These are phyloP conservation scores for Xylaria sp. DNA, from an alignment of 2,329 filamentous ascomycete species.

Conservation along the genomic window DNA sequence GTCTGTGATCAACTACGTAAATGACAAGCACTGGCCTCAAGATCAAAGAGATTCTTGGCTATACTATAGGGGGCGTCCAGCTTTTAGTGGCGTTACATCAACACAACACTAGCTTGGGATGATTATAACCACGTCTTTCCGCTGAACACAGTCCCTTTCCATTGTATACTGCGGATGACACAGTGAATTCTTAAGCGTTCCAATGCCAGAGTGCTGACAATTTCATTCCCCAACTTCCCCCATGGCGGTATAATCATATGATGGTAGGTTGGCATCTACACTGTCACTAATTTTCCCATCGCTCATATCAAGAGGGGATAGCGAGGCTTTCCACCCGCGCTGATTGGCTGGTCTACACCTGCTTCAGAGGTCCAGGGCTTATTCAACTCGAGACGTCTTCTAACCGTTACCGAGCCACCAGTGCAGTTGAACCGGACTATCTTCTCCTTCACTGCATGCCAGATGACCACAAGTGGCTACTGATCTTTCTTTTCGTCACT, in stretches of 20 bases:
- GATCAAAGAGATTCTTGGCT: neutral
- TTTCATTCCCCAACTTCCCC: neutral
- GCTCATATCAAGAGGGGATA: neutral
- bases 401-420: neutral
- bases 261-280: constrained; percentile 1
- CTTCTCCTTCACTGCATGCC: neutral
- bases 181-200: neutral
- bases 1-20: too few species aligned
- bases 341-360: neutral
- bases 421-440: neutral
- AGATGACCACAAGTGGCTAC: neutral
- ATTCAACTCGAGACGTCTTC: neutral
- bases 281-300: neutral
- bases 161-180: neutral
- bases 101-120: neutral
- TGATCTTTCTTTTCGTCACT: neutral
- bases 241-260: neutral
- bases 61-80: neutral
- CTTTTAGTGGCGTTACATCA: neutral
- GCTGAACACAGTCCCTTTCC: neutral
- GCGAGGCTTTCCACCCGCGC: neutral
- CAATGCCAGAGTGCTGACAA: neutral
- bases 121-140: neutral
- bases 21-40: neutral
- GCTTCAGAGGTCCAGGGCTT: neutral